A percentile compares a stretch with the other conserved stretches of the same genome.
phyloP scores from a whole-genome alignment of 2,329 filamentous ascomycete species.

The Talaromyces islandicus region DNA sequence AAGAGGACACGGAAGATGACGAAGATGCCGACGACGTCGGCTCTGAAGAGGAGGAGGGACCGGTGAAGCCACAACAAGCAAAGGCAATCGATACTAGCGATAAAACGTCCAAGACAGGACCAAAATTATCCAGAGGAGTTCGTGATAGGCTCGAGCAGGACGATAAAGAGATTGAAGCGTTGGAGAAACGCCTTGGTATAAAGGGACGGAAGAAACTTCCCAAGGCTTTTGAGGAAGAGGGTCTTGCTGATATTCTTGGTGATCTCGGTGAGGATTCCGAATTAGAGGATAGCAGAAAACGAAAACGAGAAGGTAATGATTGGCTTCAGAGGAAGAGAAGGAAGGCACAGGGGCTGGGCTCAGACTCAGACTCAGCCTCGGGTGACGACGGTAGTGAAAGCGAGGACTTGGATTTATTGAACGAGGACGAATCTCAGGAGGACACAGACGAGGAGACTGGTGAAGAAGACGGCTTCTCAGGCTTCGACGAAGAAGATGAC shows the following conservation, averaged over 20 bases:
- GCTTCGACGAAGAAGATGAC: slow-evolving; percentile 32
- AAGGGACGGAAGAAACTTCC: slow-evolving; percentile 69
- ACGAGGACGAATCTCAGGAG: too few relatives aligned
- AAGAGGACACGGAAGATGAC: slow-evolving; percentile 22
- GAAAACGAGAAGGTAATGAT: slow-evolving; percentile 58
- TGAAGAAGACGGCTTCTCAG: slow-evolving; percentile 32
- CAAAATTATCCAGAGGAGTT: slow-evolving; percentile 35
- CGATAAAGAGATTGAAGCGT: slow-evolving; percentile 77
- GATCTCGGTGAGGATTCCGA: slow-evolving; percentile 55
- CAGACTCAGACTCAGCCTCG: slow-evolving; percentile 17
- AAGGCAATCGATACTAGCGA: slow-evolving; percentile 1
- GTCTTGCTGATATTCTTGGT: slow-evolving; percentile 70
- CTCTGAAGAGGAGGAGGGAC: slow-evolving; percentile 8
- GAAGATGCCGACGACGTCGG: slow-evolving; percentile 15
- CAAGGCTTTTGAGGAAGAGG: slow-evolving; percentile 73
- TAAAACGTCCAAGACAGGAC: slow-evolving; percentile 16
- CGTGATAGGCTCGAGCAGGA: slow-evolving; percentile 67
- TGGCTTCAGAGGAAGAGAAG: slow-evolving; percentile 55
- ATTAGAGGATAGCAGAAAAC: slow-evolving; percentile 43
- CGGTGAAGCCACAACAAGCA: background rate
- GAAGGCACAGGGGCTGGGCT: slow-evolving; percentile 40
- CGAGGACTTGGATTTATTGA: slow-evolving; percentile 22
- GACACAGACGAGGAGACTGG: slow-evolving; percentile 28
- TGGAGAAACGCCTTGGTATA: slow-evolving; percentile 84
- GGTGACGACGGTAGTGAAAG: slow-evolving; percentile 17